Conservation (phyloP, 345 rosid species). For the Hibiscus trionum region DNA sequence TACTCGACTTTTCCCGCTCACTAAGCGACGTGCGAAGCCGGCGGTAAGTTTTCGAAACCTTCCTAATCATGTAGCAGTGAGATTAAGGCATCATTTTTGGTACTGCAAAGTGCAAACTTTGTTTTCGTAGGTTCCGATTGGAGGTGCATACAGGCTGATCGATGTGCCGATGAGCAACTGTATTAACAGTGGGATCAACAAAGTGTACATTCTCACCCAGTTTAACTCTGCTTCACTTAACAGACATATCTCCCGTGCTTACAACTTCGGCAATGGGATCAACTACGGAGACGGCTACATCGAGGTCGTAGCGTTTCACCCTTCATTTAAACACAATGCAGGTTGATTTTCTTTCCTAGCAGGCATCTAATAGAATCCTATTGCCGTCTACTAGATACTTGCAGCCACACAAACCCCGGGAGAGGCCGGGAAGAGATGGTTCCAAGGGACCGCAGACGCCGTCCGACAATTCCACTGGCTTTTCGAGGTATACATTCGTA, state of each 20-base stretch:
- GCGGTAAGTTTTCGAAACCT: conserved; percentile 39
- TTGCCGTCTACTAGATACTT: conserved; percentile 42
- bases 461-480: conserved; percentile 97
- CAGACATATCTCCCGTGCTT: conserved; percentile 83
- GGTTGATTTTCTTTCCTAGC: neutral
- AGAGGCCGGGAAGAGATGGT: conserved; percentile 79
- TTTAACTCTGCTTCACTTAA: conserved; percentile 87
- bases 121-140: conserved; percentile 67
- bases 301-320: conserved; percentile 35
- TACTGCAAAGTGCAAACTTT: neutral
- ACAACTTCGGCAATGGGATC: conserved; percentile 62
- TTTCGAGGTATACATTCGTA: conserved; percentile 55
- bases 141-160: conserved; percentile 88
- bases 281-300: conserved; percentile 80
- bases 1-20: conserved; percentile 96
- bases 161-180: conserved; percentile 99
- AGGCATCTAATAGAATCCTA: neutral
- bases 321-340: neutral
- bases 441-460: conserved; percentile 96
- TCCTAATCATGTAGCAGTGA: neutral
- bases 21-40: conserved; percentile 92
- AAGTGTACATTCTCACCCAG: conserved; percentile 90
- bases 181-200: conserved; percentile 91
- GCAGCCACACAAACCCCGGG: conserved; percentile 99
- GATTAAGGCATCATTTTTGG: neutral